A percentile compares a stretch with the other conserved stretches of the same genome.
Conservation (phyloP, 164 flowering plant species). For the Umbilicus rupestris region DNA sequence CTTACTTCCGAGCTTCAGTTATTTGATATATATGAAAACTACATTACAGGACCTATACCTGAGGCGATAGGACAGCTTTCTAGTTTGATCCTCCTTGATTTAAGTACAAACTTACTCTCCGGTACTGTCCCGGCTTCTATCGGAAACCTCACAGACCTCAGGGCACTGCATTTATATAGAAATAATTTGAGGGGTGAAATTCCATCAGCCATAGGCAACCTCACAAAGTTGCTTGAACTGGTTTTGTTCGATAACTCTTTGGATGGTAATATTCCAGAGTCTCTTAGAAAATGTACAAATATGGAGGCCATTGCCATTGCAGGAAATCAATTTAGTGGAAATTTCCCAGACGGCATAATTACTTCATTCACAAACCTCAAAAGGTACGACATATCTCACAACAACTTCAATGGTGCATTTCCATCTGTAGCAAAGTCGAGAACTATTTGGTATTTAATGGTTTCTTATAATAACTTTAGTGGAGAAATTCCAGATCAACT, state of each 20-base stretch:
- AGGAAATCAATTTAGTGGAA: neutral
- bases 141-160: conserved; percentile 12
- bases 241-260: neutral
- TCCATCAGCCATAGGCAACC: neutral
- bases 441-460: neutral
- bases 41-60: conserved; percentile 21
- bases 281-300: neutral
- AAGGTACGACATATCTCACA: neutral
- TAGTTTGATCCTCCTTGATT: neutral
- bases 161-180: neutral
- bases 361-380: neutral
- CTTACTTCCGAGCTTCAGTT: conserved; percentile 14
- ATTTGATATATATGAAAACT: conserved; percentile 12
- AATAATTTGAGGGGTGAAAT: neutral
- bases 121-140: conserved; percentile 14
- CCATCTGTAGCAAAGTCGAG: neutral
- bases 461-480: neutral
- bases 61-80: conserved; percentile 13
- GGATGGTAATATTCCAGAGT: neutral
- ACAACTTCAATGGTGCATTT: neutral
- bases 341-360: neutral
- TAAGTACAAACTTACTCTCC: conserved; percentile 3
- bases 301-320: neutral
- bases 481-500: neutral
- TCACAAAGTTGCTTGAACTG: neutral